phyloP scores from a whole-genome alignment of 257 asterid species.

The Salvia miltiorrhiza region DNA sequence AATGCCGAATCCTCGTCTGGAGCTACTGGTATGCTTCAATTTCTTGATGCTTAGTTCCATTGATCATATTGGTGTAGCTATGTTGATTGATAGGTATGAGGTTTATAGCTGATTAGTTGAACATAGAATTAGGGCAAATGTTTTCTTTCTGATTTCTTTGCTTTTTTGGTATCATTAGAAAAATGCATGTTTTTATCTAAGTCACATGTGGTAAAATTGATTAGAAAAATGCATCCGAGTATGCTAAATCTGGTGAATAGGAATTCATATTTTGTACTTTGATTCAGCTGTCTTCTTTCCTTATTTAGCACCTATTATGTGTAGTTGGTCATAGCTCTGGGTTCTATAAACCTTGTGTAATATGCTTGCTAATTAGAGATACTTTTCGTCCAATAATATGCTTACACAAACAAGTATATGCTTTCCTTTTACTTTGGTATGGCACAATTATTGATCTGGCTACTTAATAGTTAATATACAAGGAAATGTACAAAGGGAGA shows the following conservation, averaged over 20 bases:
- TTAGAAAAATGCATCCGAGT: not conserved
- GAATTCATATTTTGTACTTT: not conserved
- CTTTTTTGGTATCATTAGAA: not conserved
- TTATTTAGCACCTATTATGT: not conserved
- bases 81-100: not conserved
- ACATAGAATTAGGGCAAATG: not conserved
- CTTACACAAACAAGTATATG: not conserved
- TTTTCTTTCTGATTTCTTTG: not conserved
- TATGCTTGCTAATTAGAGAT: not conserved
- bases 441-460: not conserved
- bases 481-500: not conserved
- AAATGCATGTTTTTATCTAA: conserved; percentile 10
- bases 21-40: conserved; percentile 52
- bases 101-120: not conserved
- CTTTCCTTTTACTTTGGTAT: not conserved
- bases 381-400: not conserved
- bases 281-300: not conserved
- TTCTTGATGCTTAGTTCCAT: not conserved
- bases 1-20: conserved; percentile 76
- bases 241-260: not conserved
- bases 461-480: not conserved
- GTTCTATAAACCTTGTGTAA: not conserved
- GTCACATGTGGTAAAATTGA: conserved; percentile 1
- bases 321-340: not conserved
- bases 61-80: not conserved